phyloP scores from a whole-genome alignment of 441 rosid species.

The Syzygium malaccense region DNA sequence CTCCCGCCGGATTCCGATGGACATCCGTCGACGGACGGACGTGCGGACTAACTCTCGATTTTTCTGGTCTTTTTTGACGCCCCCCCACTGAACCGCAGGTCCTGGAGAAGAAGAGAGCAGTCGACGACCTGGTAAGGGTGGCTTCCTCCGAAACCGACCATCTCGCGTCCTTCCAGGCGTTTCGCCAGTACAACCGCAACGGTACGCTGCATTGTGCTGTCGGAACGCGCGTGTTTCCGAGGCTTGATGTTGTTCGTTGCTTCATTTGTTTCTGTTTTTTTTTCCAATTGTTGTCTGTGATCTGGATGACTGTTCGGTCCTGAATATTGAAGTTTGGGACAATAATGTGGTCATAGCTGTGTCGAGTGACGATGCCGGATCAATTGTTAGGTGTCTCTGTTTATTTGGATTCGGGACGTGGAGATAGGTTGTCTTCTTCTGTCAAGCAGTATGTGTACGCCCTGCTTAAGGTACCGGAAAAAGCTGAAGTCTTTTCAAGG shows the following conservation, averaged over 20 bases:
- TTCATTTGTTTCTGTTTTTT: neutral
- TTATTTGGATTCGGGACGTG: conserved; percentile 52
- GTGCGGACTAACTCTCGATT: neutral
- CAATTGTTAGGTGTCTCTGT: conserved; percentile 45
- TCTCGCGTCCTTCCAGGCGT: conserved; percentile 51
- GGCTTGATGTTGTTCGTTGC: neutral
- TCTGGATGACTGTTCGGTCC: neutral
- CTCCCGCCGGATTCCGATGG: neutral
- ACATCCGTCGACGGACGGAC: neutral
- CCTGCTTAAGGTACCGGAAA: conserved; percentile 42
- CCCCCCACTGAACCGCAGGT: conserved; percentile 15
- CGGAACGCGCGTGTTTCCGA: neutral
- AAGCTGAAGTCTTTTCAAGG: neutral
- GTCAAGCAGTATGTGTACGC: conserved; percentile 45
- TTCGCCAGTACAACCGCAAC: conserved; percentile 38
- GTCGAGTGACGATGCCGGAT: neutral
- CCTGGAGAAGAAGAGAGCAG: conserved; percentile 58
- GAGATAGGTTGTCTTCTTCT: conserved; percentile 49
- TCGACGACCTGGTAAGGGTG: conserved; percentile 38
- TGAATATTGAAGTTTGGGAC: neutral
- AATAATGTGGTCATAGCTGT: neutral
- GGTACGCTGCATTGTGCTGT: conserved; percentile 21
- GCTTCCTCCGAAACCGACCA: conserved; percentile 57
- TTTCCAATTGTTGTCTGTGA: neutral
- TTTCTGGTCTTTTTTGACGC: neutral